phyloP scores from a whole-genome alignment of 1,139 yeast species.

The Saccharomyces hybrid region DNA sequence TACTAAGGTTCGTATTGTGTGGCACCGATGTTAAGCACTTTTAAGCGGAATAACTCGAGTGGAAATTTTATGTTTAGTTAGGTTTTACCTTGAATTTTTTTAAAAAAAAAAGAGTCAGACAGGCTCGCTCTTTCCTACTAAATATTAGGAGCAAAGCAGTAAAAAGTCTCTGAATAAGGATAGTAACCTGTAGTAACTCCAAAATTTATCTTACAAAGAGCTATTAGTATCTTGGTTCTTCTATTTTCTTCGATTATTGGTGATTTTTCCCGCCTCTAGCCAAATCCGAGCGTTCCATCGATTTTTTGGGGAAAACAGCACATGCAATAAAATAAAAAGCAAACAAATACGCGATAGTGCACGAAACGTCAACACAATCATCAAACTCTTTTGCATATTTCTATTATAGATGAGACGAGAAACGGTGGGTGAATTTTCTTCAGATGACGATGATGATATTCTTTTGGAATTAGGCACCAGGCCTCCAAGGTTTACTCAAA shows the following conservation, averaged over 20 bases:
- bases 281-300: not conserved
- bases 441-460: conserved; percentile 25
- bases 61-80: too few species aligned
- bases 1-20: too few species aligned
- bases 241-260: not conserved
- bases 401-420: not conserved
- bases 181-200: not conserved
- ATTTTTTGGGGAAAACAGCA: not conserved
- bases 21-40: too few species aligned
- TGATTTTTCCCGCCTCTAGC: not conserved
- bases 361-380: not conserved
- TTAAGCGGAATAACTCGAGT: too few species aligned
- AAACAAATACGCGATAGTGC: not conserved
- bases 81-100: too few species aligned
- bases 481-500: conserved; percentile 17
- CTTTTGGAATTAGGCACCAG: conserved; percentile 21
- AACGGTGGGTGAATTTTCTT: not conserved
- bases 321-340: not conserved
- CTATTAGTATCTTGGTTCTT: too few species aligned
- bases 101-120: too few species aligned
- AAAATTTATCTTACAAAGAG: not conserved
- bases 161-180: not conserved
- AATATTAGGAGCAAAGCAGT: not conserved
- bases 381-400: not conserved
- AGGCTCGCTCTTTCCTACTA: not conserved